Evolutionary conservation across 2,329 filamentous ascomycete genomes (phyloP).

Genomic region (Nemania sp.): DNA sequence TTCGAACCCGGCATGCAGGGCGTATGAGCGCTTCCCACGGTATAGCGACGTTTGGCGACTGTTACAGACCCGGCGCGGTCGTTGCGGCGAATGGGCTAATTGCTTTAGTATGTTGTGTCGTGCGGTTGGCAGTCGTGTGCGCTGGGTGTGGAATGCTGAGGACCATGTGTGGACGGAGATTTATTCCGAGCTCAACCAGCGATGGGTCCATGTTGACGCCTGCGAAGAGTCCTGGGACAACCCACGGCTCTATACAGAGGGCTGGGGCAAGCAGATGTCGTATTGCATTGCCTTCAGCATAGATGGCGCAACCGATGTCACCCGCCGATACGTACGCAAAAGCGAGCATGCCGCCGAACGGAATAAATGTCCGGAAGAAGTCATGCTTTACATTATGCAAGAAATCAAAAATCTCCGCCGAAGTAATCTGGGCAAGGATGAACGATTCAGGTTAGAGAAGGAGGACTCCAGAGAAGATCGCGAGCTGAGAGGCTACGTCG

Average conservation of each 20-base stretch:
- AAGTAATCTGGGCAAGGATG: conserved; percentile 81
- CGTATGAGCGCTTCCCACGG: conserved; percentile 86
- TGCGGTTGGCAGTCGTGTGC: conserved; percentile 84
- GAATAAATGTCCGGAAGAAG: conserved; percentile 81
- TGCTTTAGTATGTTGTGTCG: conserved; percentile 98
- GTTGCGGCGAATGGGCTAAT: conserved; percentile 95
- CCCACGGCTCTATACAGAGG: conserved; percentile 87
- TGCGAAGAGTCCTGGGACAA: conserved; percentile 97
- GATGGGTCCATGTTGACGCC: conserved; percentile 96
- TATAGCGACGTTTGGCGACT: conserved; percentile 95
- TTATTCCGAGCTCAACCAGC: conserved; percentile 88
- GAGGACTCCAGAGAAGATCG: conserved; percentile 77
- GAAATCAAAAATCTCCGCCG: conserved; percentile 87
- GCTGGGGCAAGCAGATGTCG: conserved; percentile 94
- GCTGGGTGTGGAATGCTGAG: conserved; percentile 98
- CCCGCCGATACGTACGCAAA: conserved; percentile 71
- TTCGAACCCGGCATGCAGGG: conserved; percentile 72
- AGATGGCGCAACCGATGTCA: conserved; percentile 74
- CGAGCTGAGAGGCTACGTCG: conserved; percentile 74
- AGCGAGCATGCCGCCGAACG: conserved; percentile 73
- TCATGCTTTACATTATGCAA: conserved; percentile 86
- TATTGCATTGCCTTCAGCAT: conserved; percentile 97
- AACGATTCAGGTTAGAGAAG: conserved; percentile 78
- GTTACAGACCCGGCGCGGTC: conserved; percentile 81
- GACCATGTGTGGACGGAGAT: conserved; percentile 98